Evolutionary conservation across 2,329 filamentous ascomycete species (phyloP).

Genomic region (Aspergillus sp.): DNA sequence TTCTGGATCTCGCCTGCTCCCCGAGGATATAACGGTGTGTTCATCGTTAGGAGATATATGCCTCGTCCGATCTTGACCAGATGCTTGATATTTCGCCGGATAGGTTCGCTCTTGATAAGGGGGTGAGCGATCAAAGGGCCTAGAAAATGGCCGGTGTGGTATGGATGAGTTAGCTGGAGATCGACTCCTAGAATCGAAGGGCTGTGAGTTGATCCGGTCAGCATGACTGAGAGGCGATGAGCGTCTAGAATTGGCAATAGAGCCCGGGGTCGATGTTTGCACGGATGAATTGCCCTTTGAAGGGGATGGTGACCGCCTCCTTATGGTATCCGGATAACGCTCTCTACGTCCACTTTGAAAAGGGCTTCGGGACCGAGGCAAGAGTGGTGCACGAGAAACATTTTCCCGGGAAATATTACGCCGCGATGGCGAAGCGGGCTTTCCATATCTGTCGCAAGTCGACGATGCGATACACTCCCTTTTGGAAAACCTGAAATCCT

Average conservation of each 20-base stretch:
- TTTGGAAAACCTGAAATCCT: constrained; percentile 26
- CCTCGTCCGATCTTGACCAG: constrained; percentile 9
- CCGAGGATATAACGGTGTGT: constrained; percentile 1
- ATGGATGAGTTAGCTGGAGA: constrained; percentile 19
- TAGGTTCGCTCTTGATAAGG: constrained; percentile 7
- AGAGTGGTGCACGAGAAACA: constrained; percentile 32
- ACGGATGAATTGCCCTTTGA: constrained; percentile 36
- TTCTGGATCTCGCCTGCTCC: constrained; percentile 9
- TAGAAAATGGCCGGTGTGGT: constrained; percentile 17
- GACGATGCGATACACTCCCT: constrained; percentile 29
- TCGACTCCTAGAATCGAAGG: constrained; percentile 26
- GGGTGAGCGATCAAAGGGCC: constrained; percentile 7
- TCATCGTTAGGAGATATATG: constrained; percentile 13
- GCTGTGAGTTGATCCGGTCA: constrained; percentile 45
- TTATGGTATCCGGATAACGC: constrained; percentile 43
- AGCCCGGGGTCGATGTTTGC: constrained; percentile 50
- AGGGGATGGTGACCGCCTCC: constrained; percentile 52
- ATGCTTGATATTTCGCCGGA: constrained; percentile 3
- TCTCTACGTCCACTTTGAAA: constrained; percentile 48
- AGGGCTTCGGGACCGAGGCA: constrained; percentile 51
- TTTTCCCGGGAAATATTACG: constrained; percentile 23
- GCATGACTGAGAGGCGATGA: constrained; percentile 58
- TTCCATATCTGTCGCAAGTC: constrained; percentile 22
- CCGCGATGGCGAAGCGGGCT: constrained; percentile 43
- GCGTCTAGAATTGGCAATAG: constrained; percentile 54